These are phyloP conservation scores for Magnusiomyces fungicola DNA, from an alignment of 1,139 yeast genomes.

Conservation along the genomic window DNA sequence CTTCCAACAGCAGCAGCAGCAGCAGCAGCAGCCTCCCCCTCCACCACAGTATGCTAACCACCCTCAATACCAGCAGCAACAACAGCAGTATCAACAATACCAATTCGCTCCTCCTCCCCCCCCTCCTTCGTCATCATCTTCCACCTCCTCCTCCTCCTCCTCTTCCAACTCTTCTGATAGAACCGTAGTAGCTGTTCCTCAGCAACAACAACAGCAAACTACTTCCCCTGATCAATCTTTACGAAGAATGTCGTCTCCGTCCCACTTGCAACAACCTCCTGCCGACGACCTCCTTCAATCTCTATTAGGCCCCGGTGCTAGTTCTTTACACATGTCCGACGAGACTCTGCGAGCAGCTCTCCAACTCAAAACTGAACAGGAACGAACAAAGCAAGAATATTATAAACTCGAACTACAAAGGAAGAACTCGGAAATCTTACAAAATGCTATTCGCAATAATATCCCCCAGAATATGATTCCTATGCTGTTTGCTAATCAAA, in stretches of 20 bases:
- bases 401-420: conserved; percentile 59
- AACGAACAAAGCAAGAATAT: conserved; percentile 74
- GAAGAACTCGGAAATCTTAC: conserved; percentile 53
- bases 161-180: not conserved
- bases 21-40: too few relatives aligned
- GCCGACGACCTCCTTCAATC: conserved; percentile 15
- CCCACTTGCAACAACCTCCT: not conserved
- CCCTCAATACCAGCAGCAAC: not conserved
- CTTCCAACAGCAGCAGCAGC: too few relatives aligned
- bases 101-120: not conserved
- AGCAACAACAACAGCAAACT: too few relatives aligned
- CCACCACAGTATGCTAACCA: not conserved
- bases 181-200: too few relatives aligned
- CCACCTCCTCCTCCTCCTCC: not conserved
- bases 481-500: conserved; percentile 50
- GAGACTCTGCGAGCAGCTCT: conserved; percentile 56
- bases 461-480: conserved; percentile 69
- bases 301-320: conserved; percentile 47
- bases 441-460: conserved; percentile 53
- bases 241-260: not conserved
- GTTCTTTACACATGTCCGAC: conserved; percentile 56
- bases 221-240: too few relatives aligned
- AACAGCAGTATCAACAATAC: not conserved
- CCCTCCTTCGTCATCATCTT: not conserved
- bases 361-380: conserved; percentile 65